Evolutionary conservation across 495 filamentous ascomycete species (phyloP).

Genomic region (Talaromyces proteolyticus): DNA sequence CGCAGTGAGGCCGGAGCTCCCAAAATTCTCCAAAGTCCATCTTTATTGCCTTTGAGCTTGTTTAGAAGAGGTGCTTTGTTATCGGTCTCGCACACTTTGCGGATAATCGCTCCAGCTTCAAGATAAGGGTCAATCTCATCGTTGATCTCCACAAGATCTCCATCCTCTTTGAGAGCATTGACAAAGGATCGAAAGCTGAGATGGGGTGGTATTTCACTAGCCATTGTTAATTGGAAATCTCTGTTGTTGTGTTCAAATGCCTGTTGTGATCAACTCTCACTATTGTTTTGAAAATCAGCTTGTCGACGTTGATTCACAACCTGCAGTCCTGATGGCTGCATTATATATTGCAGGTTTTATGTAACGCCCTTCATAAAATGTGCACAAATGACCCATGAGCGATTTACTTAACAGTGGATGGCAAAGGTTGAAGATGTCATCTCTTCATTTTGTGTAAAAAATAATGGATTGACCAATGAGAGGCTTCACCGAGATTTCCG

Average conservation of each 20-base stretch:
- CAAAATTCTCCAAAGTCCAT: conserved; percentile 32
- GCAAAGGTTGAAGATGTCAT: no score
- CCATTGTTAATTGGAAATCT: no score
- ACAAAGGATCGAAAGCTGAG: conserved; percentile 24
- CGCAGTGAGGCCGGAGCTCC: conserved; percentile 26
- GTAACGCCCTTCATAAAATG: no score
- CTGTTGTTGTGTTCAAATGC: no score
- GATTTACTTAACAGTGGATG: no score
- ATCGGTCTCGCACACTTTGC: conserved; percentile 27
- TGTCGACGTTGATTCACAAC: no score
- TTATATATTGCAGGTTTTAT: no score
- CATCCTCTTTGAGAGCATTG: conserved; percentile 22
- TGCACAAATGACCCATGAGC: no score
- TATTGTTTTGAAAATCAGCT: no score
- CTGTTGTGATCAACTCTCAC: no score
- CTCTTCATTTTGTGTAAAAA: no score
- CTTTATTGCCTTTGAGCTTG: conserved; percentile 23
- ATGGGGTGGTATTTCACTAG: conserved; percentile 1
- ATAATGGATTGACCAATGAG: not conserved
- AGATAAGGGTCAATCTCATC: conserved; percentile 24
- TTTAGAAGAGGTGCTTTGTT: conserved; percentile 34
- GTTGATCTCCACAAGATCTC: conserved; percentile 27
- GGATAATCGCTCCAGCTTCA: conserved; percentile 27
- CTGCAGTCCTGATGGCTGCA: no score
- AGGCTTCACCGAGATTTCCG: not conserved